These are phyloP conservation scores for Dryas drummondii DNA, from an alignment of 306 rosid species.

Conservation along the genomic window DNA sequence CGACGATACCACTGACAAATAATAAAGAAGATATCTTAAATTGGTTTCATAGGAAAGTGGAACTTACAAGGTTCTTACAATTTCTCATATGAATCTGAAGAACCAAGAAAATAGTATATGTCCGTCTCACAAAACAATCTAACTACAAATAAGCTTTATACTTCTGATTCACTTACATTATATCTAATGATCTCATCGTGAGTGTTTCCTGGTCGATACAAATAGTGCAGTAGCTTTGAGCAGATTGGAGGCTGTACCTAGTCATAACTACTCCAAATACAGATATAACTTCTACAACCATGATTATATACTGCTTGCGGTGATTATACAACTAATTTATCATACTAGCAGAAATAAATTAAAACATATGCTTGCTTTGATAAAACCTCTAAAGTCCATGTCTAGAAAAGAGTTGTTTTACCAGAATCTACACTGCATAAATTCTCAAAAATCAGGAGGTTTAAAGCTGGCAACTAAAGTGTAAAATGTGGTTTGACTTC, in stretches of 20 bases:
- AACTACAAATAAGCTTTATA: neutral
- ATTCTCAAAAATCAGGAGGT: neutral
- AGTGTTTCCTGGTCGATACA: neutral
- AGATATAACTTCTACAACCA: neutral
- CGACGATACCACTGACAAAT: too few relatives aligned
- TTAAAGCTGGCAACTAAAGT: neutral
- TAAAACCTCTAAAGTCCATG: neutral
- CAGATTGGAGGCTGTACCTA: too few relatives aligned
- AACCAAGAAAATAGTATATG: neutral
- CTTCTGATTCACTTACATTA: neutral
- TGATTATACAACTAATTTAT: too few relatives aligned
- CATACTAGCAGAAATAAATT: too few relatives aligned
- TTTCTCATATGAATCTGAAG: neutral
- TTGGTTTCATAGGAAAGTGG: neutral
- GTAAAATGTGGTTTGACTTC: neutral
- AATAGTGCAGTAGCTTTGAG: neutral
- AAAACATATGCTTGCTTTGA: neutral
- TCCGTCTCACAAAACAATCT: neutral
- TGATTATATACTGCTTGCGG: too few relatives aligned
- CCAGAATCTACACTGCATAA: neutral
- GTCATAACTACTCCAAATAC: neutral
- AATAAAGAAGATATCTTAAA: constrained; percentile 7
- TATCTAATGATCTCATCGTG: neutral
- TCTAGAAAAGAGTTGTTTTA: neutral
- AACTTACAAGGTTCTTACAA: neutral